A percentile compares a stretch with the other conserved stretches of the same genome.
These are phyloP conservation scores for Neofusicoccum laricinum DNA, from an alignment of 2,329 filamentous ascomycete genomes.

Conservation along the genomic window DNA sequence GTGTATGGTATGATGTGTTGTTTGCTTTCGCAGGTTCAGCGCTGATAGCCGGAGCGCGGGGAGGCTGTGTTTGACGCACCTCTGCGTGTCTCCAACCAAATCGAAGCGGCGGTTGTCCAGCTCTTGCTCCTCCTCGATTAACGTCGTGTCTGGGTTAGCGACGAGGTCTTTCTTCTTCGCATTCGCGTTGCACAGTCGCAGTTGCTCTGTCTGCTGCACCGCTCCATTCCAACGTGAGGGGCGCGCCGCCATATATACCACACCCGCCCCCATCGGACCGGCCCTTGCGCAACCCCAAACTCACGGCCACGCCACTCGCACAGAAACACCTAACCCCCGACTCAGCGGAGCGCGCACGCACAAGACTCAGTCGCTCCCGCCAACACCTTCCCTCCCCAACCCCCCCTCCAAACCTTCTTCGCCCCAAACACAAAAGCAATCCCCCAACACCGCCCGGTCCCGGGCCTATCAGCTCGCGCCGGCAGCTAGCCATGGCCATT, in stretches of 20 bases:
- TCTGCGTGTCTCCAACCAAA: neutral
- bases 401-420: neutral
- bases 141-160: neutral
- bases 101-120: neutral
- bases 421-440: neutral
- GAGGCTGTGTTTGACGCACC: neutral
- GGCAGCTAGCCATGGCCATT: too few relatives aligned
- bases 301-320: neutral
- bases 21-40: neutral
- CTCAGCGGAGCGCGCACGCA: neutral
- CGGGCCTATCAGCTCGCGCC: neutral
- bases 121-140: neutral
- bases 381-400: neutral
- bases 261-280: neutral
- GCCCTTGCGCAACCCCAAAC: neutral
- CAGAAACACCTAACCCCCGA: neutral
- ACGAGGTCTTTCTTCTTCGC: neutral
- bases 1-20: neutral
- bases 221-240: neutral
- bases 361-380: neutral
- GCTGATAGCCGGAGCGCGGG: neutral
- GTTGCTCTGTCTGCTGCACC: neutral
- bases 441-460: neutral
- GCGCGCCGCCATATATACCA: neutral
- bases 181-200: neutral